Percentiles rank a stretch among this genome's conserved stretches.
These are phyloP conservation scores for Sporothrix globosa DNA, from an alignment of 2,329 filamentous ascomycete species.

Conservation along the genomic window DNA sequence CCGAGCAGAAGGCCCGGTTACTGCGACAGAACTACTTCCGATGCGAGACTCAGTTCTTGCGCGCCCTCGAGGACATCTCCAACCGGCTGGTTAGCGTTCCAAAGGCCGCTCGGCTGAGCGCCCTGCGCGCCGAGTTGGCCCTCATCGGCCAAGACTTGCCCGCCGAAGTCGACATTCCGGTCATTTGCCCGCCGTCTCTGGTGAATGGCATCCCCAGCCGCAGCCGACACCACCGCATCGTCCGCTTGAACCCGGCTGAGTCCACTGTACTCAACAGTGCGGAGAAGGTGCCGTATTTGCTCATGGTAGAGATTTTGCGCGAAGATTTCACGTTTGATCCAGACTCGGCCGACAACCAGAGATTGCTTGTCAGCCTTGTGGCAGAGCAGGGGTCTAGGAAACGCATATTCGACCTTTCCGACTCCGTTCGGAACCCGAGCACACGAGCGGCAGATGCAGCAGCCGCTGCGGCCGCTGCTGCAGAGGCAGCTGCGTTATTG, in stretches of 20 bases:
- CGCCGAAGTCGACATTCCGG: slow-evolving; percentile 80
- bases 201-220: slow-evolving; percentile 72
- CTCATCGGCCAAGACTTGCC: slow-evolving; percentile 80
- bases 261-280: slow-evolving; percentile 85
- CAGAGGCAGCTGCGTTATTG: slow-evolving; percentile 46
- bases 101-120: slow-evolving; percentile 78
- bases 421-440: slow-evolving; percentile 56
- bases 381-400: slow-evolving; percentile 60
- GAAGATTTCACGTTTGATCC: slow-evolving; percentile 86
- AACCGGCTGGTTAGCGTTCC: slow-evolving; percentile 82
- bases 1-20: slow-evolving; percentile 69
- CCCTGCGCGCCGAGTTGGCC: slow-evolving; percentile 77
- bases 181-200: slow-evolving; percentile 76
- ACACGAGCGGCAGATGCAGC: slow-evolving; percentile 31
- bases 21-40: slow-evolving; percentile 82
- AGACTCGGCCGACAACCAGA: slow-evolving; percentile 71
- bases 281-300: slow-evolving; percentile 80
- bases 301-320: slow-evolving; percentile 80
- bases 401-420: slow-evolving; percentile 70
- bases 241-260: slow-evolving; percentile 80
- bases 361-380: slow-evolving; percentile 62
- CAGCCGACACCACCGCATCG: slow-evolving; percentile 80
- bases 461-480: slow-evolving; percentile 33
- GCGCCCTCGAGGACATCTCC: slow-evolving; percentile 79
- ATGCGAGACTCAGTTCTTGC: slow-evolving; percentile 78